phyloP scores from a whole-genome alignment of 805 yeast genomes.

The Starmera caribaea region DNA sequence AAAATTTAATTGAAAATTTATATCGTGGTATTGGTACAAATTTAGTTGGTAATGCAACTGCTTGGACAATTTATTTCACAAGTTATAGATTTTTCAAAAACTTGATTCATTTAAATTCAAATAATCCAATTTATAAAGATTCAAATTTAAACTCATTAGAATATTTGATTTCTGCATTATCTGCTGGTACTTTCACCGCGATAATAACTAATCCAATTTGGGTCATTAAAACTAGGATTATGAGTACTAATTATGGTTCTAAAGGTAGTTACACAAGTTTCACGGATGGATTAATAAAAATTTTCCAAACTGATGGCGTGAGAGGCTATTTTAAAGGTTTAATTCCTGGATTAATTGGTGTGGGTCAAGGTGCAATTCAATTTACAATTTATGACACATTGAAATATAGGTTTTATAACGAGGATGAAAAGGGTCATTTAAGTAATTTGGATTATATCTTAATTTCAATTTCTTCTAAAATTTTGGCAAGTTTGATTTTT shows the following conservation, averaged over 20 bases:
- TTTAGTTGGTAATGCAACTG: slow-evolving; percentile 69
- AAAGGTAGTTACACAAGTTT: slow-evolving; percentile 51
- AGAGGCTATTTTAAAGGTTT: slow-evolving; percentile 65
- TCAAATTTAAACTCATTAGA: slow-evolving; percentile 29
- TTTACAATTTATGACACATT: slow-evolving; percentile 77
- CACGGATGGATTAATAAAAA: slow-evolving; percentile 40
- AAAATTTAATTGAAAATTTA: slow-evolving; percentile 16
- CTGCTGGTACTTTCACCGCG: slow-evolving; percentile 72
- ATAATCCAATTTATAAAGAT: slow-evolving; percentile 16
- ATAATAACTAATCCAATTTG: slow-evolving; percentile 85
- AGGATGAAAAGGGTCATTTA: slow-evolving; percentile 19
- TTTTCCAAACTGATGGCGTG: slow-evolving; percentile 47
- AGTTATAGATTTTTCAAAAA: slow-evolving; percentile 59
- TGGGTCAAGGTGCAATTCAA: slow-evolving; percentile 84
- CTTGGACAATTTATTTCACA: slow-evolving; percentile 86
- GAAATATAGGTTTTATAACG: slow-evolving; percentile 32
- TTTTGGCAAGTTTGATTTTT: slow-evolving; percentile 52
- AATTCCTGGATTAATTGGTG: slow-evolving; percentile 67
- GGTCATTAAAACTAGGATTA: slow-evolving; percentile 86
- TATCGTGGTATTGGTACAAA: slow-evolving; percentile 81
- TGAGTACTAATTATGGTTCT: slow-evolving; percentile 22
- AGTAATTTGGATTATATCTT: slow-evolving; percentile 49
- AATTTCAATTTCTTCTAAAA: slow-evolving; percentile 61
- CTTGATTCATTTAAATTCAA: slow-evolving; percentile 11
- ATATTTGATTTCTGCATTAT: slow-evolving; percentile 45